Evolutionary conservation across 2,329 filamentous ascomycete species (phyloP), one percentile per base, ranked within the genome.

Genomic region (Metarhizium humberi): DNA sequence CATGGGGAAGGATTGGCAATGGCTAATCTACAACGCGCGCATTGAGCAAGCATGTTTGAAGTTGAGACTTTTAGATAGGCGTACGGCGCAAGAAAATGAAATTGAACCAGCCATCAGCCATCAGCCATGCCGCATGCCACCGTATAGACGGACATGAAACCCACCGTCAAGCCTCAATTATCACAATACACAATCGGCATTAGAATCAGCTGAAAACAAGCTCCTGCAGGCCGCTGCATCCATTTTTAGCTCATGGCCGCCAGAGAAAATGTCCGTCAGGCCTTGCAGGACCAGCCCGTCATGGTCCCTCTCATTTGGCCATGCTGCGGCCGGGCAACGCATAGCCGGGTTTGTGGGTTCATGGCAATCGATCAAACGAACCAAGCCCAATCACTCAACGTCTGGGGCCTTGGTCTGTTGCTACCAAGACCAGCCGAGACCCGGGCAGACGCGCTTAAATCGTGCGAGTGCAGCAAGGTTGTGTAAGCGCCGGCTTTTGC

Each of bases 31-130:
- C 18, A 49, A 50, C 18, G 42, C 49, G 50, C 36, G 49, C 49
- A 30, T 53, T 42, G 11, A 52, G 55, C 51, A 53, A 55, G 46
- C 30, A 63, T 66, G 63, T 62, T 65, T 67, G 59, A 68, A 65
- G 63, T 67, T 66, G 64, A 62, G 62, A 63, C 64, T 51, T 45
- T 53, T 71, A 71, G 69, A 72, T 71, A 66, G 71, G 74, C 70
- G 73, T 73, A 66, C 57, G 73, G 72, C 69, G 70, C 64, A 71
- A 60, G 34, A 49, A 51, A 49, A 48, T 46, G 52, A 71, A 71
- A 70, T 69, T 63, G 62, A 69, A 69, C 62, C 64, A 61, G 64
- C 59, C 7, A 36, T 30, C 29, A 43, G 13, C 25, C 32, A 8
- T 34, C 29, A 36, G 13, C 25, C 32, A 8, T 34, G 11, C 5